phyloP scores from a whole-genome alignment of 345 rosid species.

The Dipteronia sinensis region DNA sequence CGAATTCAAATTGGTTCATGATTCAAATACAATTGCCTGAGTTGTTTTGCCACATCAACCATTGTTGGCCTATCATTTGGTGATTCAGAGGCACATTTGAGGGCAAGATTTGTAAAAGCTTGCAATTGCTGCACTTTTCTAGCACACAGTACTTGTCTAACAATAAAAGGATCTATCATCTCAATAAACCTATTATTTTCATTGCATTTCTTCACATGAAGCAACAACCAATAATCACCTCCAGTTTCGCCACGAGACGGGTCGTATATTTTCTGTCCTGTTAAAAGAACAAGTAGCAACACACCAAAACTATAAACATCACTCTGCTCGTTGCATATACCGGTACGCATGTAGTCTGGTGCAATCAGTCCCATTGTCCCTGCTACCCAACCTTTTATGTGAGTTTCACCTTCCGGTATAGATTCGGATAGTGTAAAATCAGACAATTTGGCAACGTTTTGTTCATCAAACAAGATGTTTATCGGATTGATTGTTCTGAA shows the following conservation, averaged over 20 bases:
- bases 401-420: constrained; percentile 24
- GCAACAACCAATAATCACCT: not conserved
- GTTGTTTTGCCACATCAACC: constrained; percentile 27
- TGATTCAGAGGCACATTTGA: not conserved
- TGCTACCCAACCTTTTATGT: not conserved
- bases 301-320: constrained; percentile 26
- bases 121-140: constrained; percentile 9
- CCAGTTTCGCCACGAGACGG: not conserved
- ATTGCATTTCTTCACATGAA: not conserved
- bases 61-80: constrained; percentile 23
- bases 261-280: not conserved
- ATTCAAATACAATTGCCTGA: not conserved
- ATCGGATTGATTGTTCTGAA: not conserved
- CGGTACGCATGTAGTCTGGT: not conserved
- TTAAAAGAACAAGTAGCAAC: not conserved
- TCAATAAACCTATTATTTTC: not conserved
- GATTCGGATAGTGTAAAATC: constrained; percentile 15
- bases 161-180: constrained; percentile 9
- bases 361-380: not conserved
- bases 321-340: constrained; percentile 25
- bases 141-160: not conserved
- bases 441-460: constrained; percentile 18
- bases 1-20: too few species aligned
- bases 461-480: not conserved
- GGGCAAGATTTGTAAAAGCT: not conserved